Conservation (phyloP, 371 early-diverging fungal genomes). For the Chytridium lagenaria region DNA sequence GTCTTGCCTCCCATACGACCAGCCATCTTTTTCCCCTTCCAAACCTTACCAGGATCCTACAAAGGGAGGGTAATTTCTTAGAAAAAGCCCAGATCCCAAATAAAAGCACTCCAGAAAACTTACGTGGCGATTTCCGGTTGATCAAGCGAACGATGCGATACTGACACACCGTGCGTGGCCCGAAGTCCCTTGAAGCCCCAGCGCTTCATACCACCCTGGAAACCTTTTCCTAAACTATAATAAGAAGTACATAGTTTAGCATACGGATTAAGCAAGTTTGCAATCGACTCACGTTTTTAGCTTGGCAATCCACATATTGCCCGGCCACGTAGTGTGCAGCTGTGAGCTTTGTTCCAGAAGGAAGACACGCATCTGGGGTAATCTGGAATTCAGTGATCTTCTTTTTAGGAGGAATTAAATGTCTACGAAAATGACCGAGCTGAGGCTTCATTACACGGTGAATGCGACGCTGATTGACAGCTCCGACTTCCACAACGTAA, state of each 20-base stretch:
- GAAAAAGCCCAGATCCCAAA: neutral
- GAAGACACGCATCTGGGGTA: conserved; percentile 83
- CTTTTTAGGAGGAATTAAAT: conserved; percentile 76
- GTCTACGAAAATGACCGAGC: conserved; percentile 75
- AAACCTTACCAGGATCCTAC: conserved; percentile 87
- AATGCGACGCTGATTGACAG: conserved; percentile 63
- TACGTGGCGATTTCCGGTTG: conserved; percentile 92
- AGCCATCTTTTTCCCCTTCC: conserved; percentile 97
- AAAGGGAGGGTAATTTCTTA: neutral
- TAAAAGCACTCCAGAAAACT: conserved; percentile 3
- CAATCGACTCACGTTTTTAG: conserved; percentile 76
- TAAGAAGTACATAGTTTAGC: too few relatives aligned
- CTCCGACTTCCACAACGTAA: conserved; percentile 79
- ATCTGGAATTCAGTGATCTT: conserved; percentile 84
- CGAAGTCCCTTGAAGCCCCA: conserved; percentile 92
- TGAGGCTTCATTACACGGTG: conserved; percentile 71
- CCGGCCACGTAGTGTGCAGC: conserved; percentile 94
- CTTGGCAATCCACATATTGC: conserved; percentile 91
- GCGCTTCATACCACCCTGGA: conserved; percentile 97
- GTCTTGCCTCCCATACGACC: conserved; percentile 92
- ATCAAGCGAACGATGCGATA: conserved; percentile 88
- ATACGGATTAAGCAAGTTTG: too few relatives aligned
- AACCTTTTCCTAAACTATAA: conserved; percentile 89
- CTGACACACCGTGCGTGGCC: conserved; percentile 94
- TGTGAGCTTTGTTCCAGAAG: conserved; percentile 73